Conservation (phyloP, 1,284 basidiomycete species). For the Naganishia sp. region DNA sequence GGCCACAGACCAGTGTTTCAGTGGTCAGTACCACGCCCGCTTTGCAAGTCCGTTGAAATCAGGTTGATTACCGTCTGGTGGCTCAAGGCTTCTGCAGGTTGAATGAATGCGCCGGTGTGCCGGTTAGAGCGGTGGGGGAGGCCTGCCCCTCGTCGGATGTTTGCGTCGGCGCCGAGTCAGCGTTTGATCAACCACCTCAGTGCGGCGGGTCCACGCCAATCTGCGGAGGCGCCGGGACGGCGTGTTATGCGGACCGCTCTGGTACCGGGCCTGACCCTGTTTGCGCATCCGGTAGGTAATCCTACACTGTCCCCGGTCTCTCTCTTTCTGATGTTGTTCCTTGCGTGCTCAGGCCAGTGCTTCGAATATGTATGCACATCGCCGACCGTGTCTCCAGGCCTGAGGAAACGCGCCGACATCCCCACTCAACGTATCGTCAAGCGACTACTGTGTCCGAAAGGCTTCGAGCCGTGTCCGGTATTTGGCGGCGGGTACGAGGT, state of each 20-base stretch:
- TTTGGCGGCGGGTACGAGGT: constrained; percentile 23
- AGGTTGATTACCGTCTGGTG: no score
- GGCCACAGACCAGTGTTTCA: no score
- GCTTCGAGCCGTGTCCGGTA: constrained; percentile 21
- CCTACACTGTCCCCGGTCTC: background rate
- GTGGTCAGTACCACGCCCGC: no score
- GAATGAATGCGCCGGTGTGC: background rate
- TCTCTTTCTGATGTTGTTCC: background rate
- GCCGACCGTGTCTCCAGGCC: constrained; percentile 3
- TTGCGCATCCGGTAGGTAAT: constrained; percentile 20
- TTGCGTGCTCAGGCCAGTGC: constrained; percentile 6
- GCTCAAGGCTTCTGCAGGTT: constrained; percentile 3
- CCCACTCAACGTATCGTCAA: constrained; percentile 9
- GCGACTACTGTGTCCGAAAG: constrained; percentile 5
- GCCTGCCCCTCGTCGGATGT: background rate
- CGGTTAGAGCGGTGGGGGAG: background rate
- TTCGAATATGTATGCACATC: constrained; percentile 8
- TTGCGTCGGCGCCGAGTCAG: background rate
- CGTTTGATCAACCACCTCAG: background rate
- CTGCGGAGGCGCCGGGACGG: background rate
- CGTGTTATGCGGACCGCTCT: constrained; percentile 6
- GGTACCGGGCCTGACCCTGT: background rate
- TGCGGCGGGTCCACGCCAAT: background rate
- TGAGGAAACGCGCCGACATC: constrained; percentile 1
- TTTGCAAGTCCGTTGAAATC: no score